A percentile compares a stretch with the other conserved stretches of the same genome.
These are phyloP conservation scores for Thalia dealbata DNA, from an alignment of 176 grass and related monocot genomes.

Conservation along the genomic window DNA sequence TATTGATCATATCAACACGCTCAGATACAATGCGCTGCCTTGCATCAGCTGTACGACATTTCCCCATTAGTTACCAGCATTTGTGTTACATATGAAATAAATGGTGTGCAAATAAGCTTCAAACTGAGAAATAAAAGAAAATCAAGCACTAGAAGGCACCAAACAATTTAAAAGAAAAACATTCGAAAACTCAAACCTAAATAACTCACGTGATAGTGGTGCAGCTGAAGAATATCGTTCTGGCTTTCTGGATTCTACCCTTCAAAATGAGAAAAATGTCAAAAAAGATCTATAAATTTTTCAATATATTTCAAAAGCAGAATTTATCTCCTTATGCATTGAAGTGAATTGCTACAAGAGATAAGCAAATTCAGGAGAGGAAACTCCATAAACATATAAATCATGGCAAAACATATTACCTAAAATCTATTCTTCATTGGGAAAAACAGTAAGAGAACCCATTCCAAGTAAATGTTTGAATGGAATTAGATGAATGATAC, in stretches of 20 bases:
- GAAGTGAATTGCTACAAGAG: not conserved
- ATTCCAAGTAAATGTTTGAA: not conserved
- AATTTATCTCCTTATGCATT: not conserved
- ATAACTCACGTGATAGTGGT: conserved; percentile 69
- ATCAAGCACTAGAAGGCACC: not conserved
- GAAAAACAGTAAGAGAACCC: not conserved
- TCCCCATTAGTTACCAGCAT: conserved; percentile 18
- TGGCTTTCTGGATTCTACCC: conserved; percentile 90
- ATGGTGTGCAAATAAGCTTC: conserved; percentile 3
- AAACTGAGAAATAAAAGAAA: not conserved
- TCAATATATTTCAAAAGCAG: conserved; percentile 4
- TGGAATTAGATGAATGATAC: not conserved
- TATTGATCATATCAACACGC: conserved; percentile 85
- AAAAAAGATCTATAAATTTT: not conserved
- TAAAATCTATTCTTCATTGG: not conserved
- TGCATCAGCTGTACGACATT: conserved; percentile 73
- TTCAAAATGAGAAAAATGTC: conserved; percentile 30
- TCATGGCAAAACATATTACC: not conserved
- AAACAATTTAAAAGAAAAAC: not conserved
- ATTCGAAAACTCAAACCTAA: not conserved
- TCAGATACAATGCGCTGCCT: conserved; percentile 90
- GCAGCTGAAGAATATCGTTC: conserved; percentile 92
- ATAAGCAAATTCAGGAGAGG: not conserved
- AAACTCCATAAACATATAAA: not conserved
- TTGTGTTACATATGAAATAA: not conserved